Conservation (phyloP, 371 early-diverging fungal genomes). For the Mortierella sp. region DNA sequence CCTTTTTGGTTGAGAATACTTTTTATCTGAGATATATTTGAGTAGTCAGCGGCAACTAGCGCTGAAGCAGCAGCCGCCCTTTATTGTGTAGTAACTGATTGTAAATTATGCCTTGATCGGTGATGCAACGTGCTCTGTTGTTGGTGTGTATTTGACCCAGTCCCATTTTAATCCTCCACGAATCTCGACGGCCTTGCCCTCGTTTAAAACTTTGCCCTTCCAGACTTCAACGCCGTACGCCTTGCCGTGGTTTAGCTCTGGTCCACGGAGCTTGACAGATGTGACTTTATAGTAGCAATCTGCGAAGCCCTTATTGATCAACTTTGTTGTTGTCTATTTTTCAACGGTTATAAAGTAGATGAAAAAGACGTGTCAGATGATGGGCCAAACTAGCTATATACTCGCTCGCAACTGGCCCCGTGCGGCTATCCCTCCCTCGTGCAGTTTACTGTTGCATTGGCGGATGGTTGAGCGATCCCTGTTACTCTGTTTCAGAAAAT, state of each 20-base stretch:
- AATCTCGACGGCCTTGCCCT: constrained; percentile 57
- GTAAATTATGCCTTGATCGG: constrained; percentile 26
- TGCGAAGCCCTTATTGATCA: constrained; percentile 52
- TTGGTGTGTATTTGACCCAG: constrained; percentile 57
- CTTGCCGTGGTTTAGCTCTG: constrained; percentile 52
- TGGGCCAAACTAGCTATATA: not conserved
- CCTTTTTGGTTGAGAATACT: too few species aligned
- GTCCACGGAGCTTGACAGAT: constrained; percentile 42
- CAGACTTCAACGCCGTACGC: constrained; percentile 57
- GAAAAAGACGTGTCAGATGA: not conserved
- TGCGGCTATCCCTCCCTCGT: not conserved
- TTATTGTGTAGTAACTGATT: too few species aligned
- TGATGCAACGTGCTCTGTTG: constrained; percentile 45
- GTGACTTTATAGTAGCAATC: constrained; percentile 59
- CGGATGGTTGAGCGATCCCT: not conserved
- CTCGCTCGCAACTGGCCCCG: not conserved
- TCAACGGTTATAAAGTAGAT: not conserved
- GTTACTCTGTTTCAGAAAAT: not conserved
- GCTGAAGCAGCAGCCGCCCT: too few species aligned
- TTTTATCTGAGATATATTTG: too few species aligned
- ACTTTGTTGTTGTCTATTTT: constrained; percentile 51
- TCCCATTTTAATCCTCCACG: constrained; percentile 58
- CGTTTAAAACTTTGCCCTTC: constrained; percentile 56
- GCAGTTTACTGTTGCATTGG: not conserved
- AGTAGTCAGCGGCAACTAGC: too few species aligned